Conservation (phyloP, 139 green algal species). For the Pycnococcus provasolii region DNA sequence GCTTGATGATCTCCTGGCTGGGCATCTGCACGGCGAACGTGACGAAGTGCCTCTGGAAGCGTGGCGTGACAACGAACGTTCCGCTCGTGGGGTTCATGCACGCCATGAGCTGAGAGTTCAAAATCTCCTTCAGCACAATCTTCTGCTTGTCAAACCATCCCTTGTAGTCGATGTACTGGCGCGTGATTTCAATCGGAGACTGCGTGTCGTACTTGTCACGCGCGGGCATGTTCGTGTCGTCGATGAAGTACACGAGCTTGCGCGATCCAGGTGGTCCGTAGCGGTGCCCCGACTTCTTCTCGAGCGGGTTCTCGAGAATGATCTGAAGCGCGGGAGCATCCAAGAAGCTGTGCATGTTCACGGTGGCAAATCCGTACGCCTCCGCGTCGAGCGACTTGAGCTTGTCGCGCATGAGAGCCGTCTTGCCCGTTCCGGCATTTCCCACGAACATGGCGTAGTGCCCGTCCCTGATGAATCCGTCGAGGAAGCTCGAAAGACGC, state of each 20-base stretch:
- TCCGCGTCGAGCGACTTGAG: constrained; percentile 70
- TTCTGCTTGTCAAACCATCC: constrained; percentile 87
- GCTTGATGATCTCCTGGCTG: constrained; percentile 45
- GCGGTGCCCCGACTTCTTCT: constrained; percentile 51
- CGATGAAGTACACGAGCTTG: constrained; percentile 75
- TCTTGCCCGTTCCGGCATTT: constrained; percentile 78
- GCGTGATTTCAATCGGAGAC: constrained; percentile 72
- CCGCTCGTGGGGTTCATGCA: constrained; percentile 84
- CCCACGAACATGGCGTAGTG: constrained; percentile 78
- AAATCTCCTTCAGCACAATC: constrained; percentile 78
- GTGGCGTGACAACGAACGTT: constrained; percentile 77
- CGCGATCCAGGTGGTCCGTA: constrained; percentile 66
- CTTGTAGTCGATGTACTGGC: constrained; percentile 75
- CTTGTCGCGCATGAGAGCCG: constrained; percentile 66
- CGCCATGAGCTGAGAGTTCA: constrained; percentile 59
- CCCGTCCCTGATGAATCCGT: constrained; percentile 61
- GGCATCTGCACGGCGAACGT: constrained; percentile 79
- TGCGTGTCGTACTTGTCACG: constrained; percentile 93
- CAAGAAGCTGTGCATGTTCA: constrained; percentile 81
- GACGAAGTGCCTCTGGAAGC: constrained; percentile 85
- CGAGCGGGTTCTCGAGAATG: constrained; percentile 27
- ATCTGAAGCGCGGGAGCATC: constrained; percentile 62
- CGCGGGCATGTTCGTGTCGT: constrained; percentile 85
- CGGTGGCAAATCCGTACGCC: constrained; percentile 46
- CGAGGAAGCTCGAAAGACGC: constrained; percentile 68